phyloP scores from a whole-genome alignment of 2,329 filamentous ascomycete species.

The Talaromyces sp. region DNA sequence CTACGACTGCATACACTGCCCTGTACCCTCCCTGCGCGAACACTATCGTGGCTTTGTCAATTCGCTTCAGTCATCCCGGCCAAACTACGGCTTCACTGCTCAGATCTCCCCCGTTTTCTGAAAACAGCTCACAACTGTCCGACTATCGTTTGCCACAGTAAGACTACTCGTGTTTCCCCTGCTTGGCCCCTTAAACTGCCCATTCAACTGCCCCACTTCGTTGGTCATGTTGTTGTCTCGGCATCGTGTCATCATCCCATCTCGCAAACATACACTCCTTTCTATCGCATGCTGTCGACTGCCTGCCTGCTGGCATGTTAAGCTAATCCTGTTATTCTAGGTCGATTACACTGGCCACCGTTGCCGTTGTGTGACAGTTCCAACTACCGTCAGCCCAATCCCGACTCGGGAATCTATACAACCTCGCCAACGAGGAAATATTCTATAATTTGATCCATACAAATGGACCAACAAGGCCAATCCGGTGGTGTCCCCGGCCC shows the following conservation, averaged over 20 bases:
- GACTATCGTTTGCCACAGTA: slow-evolving; percentile 8
- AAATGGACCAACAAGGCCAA: slow-evolving; percentile 63
- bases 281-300: neutral
- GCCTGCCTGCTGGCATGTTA: neutral
- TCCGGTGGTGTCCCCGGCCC: slow-evolving; percentile 58
- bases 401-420: slow-evolving; percentile 17
- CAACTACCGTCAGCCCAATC: slow-evolving; percentile 19
- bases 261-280: neutral
- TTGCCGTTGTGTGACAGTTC: slow-evolving; percentile 1
- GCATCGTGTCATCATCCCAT: neutral
- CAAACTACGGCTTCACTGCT: slow-evolving; percentile 1
- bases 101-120: slow-evolving; percentile 2
- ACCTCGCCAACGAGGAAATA: neutral
- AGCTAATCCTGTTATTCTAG: neutral
- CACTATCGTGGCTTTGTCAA: slow-evolving; percentile 7
- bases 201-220: neutral
- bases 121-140: slow-evolving; percentile 1
- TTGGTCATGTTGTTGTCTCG: neutral
- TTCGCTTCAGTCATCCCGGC: slow-evolving; percentile 5
- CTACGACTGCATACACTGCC: neutral
- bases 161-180: neutral
- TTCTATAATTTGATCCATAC: slow-evolving; percentile 12
- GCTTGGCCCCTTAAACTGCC: slow-evolving; percentile 1
- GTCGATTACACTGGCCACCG: slow-evolving; percentile 1
- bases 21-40: neutral